Evolutionary conservation across 257 asterid genomes (phyloP).

Genomic region (Misopates orontium): DNA sequence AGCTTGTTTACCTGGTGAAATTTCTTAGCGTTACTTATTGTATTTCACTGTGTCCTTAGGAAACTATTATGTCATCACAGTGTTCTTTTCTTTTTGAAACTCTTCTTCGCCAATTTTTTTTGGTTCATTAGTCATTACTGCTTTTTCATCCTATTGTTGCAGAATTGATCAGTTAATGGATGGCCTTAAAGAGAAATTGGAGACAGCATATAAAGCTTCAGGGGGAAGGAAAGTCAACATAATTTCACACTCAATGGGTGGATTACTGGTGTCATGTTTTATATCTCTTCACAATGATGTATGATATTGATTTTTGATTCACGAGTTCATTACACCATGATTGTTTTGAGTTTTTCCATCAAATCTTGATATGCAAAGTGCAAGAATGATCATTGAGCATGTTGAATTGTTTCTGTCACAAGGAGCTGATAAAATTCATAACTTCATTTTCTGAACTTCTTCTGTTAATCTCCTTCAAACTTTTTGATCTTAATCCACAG

Average conservation of each 20-base stretch:
- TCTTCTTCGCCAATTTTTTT: no score
- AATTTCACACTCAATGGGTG: slow-evolving; percentile 93
- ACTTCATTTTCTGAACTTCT: no score
- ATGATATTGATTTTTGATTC: slow-evolving; percentile 32
- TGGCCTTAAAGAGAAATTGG: slow-evolving; percentile 69
- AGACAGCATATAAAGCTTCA: slow-evolving; percentile 80
- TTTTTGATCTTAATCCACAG: no score
- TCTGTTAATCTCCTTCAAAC: no score
- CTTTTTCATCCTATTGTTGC: slow-evolving; percentile 28
- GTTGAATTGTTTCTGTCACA: no score
- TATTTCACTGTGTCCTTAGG: background rate
- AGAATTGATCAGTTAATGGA: slow-evolving; percentile 75
- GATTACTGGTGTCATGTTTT: slow-evolving; percentile 74
- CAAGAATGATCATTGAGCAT: no score
- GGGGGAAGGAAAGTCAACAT: slow-evolving; percentile 90
- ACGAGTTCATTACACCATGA: background rate
- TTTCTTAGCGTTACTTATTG: slow-evolving; percentile 15
- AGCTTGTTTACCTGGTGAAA: slow-evolving; percentile 23
- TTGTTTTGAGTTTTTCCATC: background rate
- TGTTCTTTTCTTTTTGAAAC: no score
- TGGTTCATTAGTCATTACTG: no score
- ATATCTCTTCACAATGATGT: slow-evolving; percentile 68
- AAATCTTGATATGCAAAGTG: no score
- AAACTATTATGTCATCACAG: no score
- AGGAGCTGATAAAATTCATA: no score